A percentile compares a stretch with the other conserved stretches of the same genome.
Conservation (phyloP, 2,329 filamentous ascomycete genomes). For the Lanzia echinophila region DNA sequence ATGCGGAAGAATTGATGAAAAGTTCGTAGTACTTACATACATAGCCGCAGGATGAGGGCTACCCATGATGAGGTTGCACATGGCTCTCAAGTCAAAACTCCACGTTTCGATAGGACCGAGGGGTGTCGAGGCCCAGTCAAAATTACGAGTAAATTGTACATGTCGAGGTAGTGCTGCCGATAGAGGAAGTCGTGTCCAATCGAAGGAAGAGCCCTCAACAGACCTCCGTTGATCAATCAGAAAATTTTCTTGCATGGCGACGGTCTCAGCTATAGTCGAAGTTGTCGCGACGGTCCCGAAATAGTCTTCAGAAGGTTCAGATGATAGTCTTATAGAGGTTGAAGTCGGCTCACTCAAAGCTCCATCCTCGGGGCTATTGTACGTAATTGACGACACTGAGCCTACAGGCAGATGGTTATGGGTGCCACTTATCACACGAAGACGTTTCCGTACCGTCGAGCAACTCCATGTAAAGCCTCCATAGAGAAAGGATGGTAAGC, state of each 20-base stretch:
- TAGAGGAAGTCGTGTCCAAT: slow-evolving; percentile 70
- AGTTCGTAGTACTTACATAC: slow-evolving; percentile 39
- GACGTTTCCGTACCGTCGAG: slow-evolving; percentile 60
- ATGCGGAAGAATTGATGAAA: background rate
- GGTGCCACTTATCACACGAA: slow-evolving; percentile 60
- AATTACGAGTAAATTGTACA: slow-evolving; percentile 63
- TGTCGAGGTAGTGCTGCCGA: slow-evolving; percentile 59
- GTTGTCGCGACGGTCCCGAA: slow-evolving; percentile 20
- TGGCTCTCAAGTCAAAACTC: slow-evolving; percentile 63
- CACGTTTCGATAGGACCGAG: slow-evolving; percentile 72
- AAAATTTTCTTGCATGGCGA: background rate
- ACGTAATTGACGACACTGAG: background rate
- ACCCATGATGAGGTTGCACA: slow-evolving; percentile 78
- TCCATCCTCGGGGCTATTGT: background rate
- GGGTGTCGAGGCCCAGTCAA: slow-evolving; percentile 67
- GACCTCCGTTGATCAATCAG: background rate
- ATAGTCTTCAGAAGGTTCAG: slow-evolving; percentile 19
- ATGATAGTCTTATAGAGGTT: background rate
- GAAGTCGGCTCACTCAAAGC: background rate
- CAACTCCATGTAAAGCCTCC: slow-evolving; percentile 64
- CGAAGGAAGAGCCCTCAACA: slow-evolving; percentile 45
- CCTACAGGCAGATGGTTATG: slow-evolving; percentile 14
- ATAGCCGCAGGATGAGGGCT: slow-evolving; percentile 68
- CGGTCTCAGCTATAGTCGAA: background rate
- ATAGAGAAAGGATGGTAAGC: slow-evolving; percentile 50